Conservation (phyloP, 768 basidiomycete species). For the Kwoniella sp. region DNA sequence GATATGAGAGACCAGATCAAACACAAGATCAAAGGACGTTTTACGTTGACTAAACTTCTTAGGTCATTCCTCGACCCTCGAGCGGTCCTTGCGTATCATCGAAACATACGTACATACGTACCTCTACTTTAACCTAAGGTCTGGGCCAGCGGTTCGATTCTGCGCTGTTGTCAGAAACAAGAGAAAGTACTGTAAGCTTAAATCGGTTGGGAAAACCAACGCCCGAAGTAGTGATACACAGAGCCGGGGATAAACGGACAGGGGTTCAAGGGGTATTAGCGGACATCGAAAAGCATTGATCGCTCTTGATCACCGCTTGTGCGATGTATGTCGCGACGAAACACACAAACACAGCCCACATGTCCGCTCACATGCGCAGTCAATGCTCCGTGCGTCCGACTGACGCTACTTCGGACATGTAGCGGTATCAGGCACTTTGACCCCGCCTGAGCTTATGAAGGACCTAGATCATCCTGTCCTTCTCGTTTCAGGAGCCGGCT, state of each 20-base stretch:
- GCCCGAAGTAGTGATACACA: neutral
- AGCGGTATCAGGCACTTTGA: too few species aligned
- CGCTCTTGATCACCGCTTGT: neutral
- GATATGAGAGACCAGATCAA: neutral
- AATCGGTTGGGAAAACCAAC: neutral
- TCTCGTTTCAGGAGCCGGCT: neutral
- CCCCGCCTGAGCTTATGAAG: neutral
- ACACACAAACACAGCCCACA: neutral
- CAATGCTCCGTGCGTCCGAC: neutral
- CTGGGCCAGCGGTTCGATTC: too few species aligned
- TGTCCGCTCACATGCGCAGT: neutral
- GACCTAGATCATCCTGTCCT: neutral
- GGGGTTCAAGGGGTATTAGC: neutral
- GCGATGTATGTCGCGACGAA: neutral
- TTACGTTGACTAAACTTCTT: neutral
- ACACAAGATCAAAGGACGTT: neutral
- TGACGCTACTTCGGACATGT: too few species aligned
- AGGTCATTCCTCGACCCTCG: neutral
- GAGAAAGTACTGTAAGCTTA: too few species aligned
- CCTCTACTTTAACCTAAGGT: too few species aligned
- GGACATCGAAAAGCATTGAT: neutral
- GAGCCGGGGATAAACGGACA: neutral
- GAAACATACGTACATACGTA: neutral
- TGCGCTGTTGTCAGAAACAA: too few species aligned
- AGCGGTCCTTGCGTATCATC: neutral